A percentile compares a stretch with the other conserved stretches of the same genome.
Evolutionary conservation across 139 green algal genomes (phyloP).

Genomic region (Deuterostichococcus epilithicus): DNA sequence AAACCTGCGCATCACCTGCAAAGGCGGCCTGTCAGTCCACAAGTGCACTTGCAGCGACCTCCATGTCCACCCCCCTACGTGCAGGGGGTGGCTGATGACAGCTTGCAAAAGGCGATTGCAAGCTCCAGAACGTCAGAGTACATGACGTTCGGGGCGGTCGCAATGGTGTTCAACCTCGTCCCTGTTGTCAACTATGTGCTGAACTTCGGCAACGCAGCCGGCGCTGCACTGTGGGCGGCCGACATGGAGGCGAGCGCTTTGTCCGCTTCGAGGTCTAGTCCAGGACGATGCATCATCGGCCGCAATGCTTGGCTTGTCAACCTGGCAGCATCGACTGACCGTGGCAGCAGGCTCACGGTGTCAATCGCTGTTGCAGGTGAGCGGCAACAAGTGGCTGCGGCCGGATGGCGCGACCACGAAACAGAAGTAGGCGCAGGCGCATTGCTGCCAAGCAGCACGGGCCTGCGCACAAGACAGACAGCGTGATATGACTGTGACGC

Average conservation of each 20-base stretch:
- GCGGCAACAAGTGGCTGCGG: background rate
- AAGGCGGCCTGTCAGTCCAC: too few species aligned
- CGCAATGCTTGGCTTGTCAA: too few species aligned
- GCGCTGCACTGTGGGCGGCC: slow-evolving; percentile 21
- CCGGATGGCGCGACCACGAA: background rate
- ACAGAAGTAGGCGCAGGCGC: background rate
- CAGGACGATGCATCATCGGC: too few species aligned
- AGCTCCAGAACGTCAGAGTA: background rate
- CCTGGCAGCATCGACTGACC: too few species aligned
- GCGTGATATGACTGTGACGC: too few species aligned
- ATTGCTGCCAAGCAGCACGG: too few species aligned
- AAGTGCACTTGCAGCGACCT: too few species aligned
- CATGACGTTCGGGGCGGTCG: slow-evolving; percentile 10
- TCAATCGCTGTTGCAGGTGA: background rate
- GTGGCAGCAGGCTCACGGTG: too few species aligned
- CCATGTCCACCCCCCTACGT: too few species aligned
- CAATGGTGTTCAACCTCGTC: slow-evolving; percentile 2
- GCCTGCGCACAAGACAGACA: too few species aligned
- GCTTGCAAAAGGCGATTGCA: background rate
- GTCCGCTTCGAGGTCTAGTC: too few species aligned
- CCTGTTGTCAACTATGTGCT: slow-evolving; percentile 16
- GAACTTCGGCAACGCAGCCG: slow-evolving; percentile 13
- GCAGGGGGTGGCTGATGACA: background rate
- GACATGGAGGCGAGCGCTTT: slow-evolving; percentile 20
- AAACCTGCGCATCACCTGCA: too few species aligned